Evolutionary conservation across 2,329 filamentous ascomycete genomes (phyloP).

Genomic region (Penicillium sp.): DNA sequence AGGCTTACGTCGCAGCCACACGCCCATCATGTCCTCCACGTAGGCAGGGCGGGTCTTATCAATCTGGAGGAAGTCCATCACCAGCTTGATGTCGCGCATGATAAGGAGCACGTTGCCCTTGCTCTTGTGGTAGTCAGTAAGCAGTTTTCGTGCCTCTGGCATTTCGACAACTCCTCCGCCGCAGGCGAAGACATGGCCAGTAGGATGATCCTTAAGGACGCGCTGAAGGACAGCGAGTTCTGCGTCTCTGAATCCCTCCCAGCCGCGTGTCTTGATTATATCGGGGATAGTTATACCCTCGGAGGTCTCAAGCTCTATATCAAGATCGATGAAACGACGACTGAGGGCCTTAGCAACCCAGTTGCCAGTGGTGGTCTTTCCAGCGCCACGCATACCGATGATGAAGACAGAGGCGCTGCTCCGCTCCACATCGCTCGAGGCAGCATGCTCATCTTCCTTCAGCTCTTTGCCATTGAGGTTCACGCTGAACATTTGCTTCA

Average conservation of each 20-base stretch:
- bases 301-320: constrained; percentile 77
- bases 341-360: constrained; percentile 78
- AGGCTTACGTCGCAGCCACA: constrained; percentile 83
- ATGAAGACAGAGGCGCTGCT: constrained; percentile 74
- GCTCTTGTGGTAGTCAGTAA: constrained; percentile 69
- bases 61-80: constrained; percentile 82
- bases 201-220: constrained; percentile 71
- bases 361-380: constrained; percentile 88
- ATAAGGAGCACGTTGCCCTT: constrained; percentile 86
- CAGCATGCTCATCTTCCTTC: constrained; percentile 38
- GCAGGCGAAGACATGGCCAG: constrained; percentile 83
- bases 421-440: constrained; percentile 41
- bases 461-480: constrained; percentile 72
- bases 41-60: constrained; percentile 93
- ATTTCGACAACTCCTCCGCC: constrained; percentile 92
- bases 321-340: constrained; percentile 80
- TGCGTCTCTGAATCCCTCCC: constrained; percentile 81
- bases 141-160: constrained; percentile 71
- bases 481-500: constrained; percentile 75
- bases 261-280: constrained; percentile 75
- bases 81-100: constrained; percentile 80
- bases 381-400: constrained; percentile 95
- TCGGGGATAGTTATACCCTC: constrained; percentile 78
- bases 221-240: constrained; percentile 74
- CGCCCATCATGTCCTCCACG: constrained; percentile 84